Conservation (phyloP, 768 basidiomycete genomes). For the Infundibulicybe gibba region DNA sequence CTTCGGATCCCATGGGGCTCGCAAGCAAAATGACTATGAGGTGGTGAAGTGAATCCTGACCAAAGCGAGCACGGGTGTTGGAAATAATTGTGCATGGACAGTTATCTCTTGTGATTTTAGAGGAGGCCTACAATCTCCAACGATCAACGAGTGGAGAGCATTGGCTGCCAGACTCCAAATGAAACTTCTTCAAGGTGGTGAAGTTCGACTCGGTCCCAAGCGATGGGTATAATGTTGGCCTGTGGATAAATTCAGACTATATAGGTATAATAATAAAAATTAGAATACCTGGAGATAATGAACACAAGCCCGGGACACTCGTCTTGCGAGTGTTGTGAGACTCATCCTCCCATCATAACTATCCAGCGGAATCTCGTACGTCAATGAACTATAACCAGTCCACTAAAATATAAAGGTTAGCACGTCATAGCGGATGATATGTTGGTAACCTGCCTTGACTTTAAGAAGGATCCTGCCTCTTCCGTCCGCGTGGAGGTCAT, state of each 20-base stretch:
- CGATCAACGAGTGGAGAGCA: constrained; percentile 43
- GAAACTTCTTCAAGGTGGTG: constrained; percentile 70
- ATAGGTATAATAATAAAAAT: background rate
- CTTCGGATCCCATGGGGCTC: too few relatives aligned
- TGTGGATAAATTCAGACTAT: constrained; percentile 18
- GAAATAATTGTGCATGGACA: too few relatives aligned
- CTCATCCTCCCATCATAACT: constrained; percentile 62
- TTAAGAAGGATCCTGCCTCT: constrained; percentile 58
- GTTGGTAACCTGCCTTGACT: constrained; percentile 45
- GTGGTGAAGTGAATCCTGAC: too few relatives aligned
- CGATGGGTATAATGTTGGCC: constrained; percentile 68
- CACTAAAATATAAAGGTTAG: constrained; percentile 38
- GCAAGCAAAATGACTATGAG: too few relatives aligned
- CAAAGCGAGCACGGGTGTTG: too few relatives aligned
- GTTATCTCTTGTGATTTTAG: too few relatives aligned
- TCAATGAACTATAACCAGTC: constrained; percentile 66
- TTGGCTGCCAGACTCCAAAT: constrained; percentile 72
- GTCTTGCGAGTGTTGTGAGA: constrained; percentile 62
- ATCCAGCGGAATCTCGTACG: constrained; percentile 73
- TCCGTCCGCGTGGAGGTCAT: constrained; percentile 63
- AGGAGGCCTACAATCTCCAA: background rate
- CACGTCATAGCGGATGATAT: constrained; percentile 4
- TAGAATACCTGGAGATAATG: constrained; percentile 66
- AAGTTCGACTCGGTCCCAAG: constrained; percentile 65
- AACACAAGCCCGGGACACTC: constrained; percentile 66